Percentiles rank a stretch among this genome's conserved stretches.
Conservation (phyloP, 2,329 filamentous ascomycete genomes). For the Cytospora chrysosperma region DNA sequence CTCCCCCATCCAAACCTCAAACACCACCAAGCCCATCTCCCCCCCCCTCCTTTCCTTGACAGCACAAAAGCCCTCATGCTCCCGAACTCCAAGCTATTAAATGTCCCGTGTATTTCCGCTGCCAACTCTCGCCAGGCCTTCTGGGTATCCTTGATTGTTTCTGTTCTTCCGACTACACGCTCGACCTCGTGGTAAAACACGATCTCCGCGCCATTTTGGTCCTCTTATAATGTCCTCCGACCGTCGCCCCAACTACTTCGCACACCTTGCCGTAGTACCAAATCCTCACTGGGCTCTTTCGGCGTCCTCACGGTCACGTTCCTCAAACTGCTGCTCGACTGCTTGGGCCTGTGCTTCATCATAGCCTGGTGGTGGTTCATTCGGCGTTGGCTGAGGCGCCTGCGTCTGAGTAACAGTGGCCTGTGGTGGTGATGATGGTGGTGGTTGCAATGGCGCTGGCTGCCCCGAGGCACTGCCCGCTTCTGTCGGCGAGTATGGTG, state of each 20-base stretch:
- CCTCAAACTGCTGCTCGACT: constrained; percentile 58
- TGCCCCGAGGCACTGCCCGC: constrained; percentile 29
- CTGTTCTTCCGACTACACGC: neutral
- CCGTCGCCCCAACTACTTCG: neutral
- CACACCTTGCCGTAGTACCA: neutral
- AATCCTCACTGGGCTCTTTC: constrained; percentile 51
- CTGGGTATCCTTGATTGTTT: constrained; percentile 14
- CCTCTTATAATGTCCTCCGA: neutral
- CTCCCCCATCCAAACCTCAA: neutral
- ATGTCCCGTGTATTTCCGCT: neutral
- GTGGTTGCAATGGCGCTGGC: constrained; percentile 28
- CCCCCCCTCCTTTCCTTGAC: neutral
- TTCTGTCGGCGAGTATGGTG: constrained; percentile 64
- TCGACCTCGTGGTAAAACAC: neutral
- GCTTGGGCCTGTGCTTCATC: constrained; percentile 83
- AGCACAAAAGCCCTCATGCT: constrained; percentile 6
- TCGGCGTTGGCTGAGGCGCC: constrained; percentile 43
- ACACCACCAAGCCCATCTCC: too few relatives aligned
- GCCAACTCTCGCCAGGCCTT: neutral
- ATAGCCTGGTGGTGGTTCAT: constrained; percentile 86
- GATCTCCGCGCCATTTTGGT: neutral
- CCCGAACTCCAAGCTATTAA: constrained; percentile 17
- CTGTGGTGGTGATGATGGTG: constrained; percentile 30
- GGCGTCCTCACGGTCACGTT: constrained; percentile 71
- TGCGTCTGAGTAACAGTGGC: constrained; percentile 26